phyloP scores from a whole-genome alignment of 345 rosid species.

The Corchorus capsularis region DNA sequence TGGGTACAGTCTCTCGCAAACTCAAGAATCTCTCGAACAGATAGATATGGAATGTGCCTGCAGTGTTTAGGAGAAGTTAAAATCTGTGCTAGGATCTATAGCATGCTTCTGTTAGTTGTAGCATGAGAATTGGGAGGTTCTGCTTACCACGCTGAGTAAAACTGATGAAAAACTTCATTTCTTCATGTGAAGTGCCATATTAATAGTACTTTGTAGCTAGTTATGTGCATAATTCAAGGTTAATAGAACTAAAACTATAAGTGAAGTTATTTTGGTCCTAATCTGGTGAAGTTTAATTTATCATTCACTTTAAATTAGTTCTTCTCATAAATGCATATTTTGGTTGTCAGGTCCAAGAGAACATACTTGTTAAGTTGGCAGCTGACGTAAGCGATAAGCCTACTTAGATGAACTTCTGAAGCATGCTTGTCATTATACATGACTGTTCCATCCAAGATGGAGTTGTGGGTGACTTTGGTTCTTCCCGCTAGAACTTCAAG shows the following conservation, averaged over 20 bases:
- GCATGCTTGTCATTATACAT: conserved; percentile 33
- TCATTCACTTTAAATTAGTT: neutral
- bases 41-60: conserved; percentile 38
- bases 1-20: conserved; percentile 45
- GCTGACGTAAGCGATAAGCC: conserved; percentile 30
- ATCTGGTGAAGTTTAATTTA: neutral
- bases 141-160: no score
- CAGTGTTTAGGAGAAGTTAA: neutral
- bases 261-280: no score
- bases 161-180: no score
- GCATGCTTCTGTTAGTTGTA: neutral
- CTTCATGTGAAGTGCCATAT: no score
- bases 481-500: conserved; percentile 34
- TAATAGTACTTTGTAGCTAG: no score
- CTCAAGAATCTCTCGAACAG: conserved; percentile 40
- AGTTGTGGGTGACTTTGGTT: conserved; percentile 14
- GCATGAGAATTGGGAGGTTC: no score
- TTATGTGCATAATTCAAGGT: no score
- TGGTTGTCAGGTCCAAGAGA: neutral
- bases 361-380: conserved; percentile 35
- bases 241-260: no score
- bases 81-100: neutral
- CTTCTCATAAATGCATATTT: neutral
- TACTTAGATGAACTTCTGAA: conserved; percentile 30
- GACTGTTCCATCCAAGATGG: conserved; percentile 28